Evolutionary conservation across 2,329 filamentous ascomycete species (phyloP).

Genomic region (Neonectria coccinea): DNA sequence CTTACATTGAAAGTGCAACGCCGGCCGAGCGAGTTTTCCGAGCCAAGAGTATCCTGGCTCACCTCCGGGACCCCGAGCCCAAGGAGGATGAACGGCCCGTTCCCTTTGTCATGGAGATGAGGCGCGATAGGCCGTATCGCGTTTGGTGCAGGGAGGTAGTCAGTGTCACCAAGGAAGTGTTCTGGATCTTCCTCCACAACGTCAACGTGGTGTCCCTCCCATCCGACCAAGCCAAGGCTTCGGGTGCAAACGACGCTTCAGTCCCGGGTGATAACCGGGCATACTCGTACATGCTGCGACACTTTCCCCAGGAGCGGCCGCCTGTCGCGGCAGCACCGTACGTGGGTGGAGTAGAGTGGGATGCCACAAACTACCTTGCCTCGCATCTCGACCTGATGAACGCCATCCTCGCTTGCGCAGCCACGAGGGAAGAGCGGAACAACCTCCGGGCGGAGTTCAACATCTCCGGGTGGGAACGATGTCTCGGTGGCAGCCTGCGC

Average conservation of each 20-base stretch:
- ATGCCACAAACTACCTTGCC: conserved; percentile 95
- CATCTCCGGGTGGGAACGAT: conserved; percentile 90
- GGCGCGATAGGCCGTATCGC: conserved; percentile 86
- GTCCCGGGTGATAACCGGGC: conserved; percentile 53
- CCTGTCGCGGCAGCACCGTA: conserved; percentile 96
- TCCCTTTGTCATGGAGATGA: conserved; percentile 90
- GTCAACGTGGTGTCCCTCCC: conserved; percentile 85
- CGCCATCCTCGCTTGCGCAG: conserved; percentile 85
- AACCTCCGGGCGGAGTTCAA: conserved; percentile 79
- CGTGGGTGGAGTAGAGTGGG: conserved; percentile 98
- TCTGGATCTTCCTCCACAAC: conserved; percentile 98
- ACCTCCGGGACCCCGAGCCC: conserved; percentile 82
- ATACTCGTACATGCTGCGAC: conserved; percentile 72
- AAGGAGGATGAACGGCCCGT: conserved; percentile 81
- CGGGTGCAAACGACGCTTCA: conserved; percentile 40
- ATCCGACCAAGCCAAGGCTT: conserved; percentile 50
- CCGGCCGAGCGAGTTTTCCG: conserved; percentile 73
- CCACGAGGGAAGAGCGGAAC: conserved; percentile 78
- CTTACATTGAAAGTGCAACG: conserved; percentile 80
- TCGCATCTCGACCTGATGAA: conserved; percentile 94
- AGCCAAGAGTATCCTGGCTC: conserved; percentile 79
- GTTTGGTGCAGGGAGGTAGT: conserved; percentile 94
- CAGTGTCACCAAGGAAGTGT: conserved; percentile 96
- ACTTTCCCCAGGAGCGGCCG: conserved; percentile 87
- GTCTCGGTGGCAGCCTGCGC: conserved; percentile 84